Percentiles rank a stretch among this genome's conserved stretches.
phyloP scores from a whole-genome alignment of 768 basidiomycete genomes.

The Termitomyces sp. region DNA sequence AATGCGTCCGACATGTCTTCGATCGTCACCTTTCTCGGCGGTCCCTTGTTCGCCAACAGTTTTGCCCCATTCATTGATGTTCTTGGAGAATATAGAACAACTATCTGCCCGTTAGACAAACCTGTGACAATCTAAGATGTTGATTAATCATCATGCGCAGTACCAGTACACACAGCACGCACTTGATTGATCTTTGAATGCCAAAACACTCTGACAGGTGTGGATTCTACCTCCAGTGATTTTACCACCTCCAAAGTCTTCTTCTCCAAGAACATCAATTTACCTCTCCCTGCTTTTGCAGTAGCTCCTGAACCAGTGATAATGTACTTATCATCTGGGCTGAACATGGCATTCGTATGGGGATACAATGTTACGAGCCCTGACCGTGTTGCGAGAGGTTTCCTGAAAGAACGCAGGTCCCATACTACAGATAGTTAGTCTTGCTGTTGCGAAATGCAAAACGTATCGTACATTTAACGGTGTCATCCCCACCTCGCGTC shows the following conservation, averaged over 20 bases:
- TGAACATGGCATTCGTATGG: conserved; percentile 90
- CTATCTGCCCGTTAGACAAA: conserved; percentile 81
- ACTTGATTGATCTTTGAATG: conserved; percentile 98
- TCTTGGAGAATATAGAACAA: conserved; percentile 87
- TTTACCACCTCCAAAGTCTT: conserved; percentile 65
- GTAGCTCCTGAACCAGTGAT: conserved; percentile 76
- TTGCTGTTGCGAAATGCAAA: background rate
- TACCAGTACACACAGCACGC: conserved; percentile 19
- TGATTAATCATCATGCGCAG: conserved; percentile 1
- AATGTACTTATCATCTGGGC: conserved; percentile 87
- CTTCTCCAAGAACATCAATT: conserved; percentile 67
- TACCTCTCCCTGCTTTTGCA: conserved; percentile 62
- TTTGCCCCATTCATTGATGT: conserved; percentile 92
- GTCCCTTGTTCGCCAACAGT: conserved; percentile 81
- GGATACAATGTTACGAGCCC: conserved; percentile 78
- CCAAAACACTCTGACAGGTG: conserved; percentile 90
- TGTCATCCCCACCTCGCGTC: conserved; percentile 91
- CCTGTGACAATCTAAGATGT: conserved; percentile 75
- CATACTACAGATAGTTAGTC: conserved; percentile 54
- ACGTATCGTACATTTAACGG: conserved; percentile 77
- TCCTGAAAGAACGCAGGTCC: conserved; percentile 90
- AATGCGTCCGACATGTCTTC: conserved; percentile 88
- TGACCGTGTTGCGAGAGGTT: conserved; percentile 66
- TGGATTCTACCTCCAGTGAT: conserved; percentile 61
- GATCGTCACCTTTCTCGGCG: conserved; percentile 70